Conservation (phyloP, 306 rosid genomes). For the Rubus parviflorus region DNA sequence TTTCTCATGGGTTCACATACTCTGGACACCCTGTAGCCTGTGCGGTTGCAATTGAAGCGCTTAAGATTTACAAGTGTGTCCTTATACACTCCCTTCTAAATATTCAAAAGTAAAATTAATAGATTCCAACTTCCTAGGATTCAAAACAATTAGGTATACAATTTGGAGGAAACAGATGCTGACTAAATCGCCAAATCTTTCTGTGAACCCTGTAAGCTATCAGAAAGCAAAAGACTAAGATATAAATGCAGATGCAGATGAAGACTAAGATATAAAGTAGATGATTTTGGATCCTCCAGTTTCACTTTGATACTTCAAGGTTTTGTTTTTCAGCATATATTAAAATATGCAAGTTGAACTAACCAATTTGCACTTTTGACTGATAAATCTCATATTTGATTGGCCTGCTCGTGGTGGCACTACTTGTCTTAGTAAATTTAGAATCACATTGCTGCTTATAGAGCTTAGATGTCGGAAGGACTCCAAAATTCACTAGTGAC, state of each 20-base stretch:
- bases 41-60: slow-evolving; percentile 91
- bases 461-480: background rate
- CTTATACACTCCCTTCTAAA: slow-evolving; percentile 20
- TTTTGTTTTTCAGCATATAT: background rate
- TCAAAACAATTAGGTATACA: slow-evolving; percentile 2
- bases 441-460: background rate
- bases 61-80: slow-evolving; percentile 84
- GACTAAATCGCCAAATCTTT: background rate
- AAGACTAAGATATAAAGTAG: background rate
- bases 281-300: background rate
- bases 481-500: background rate
- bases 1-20: slow-evolving; percentile 91
- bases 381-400: background rate
- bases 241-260: background rate
- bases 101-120: background rate
- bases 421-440: background rate
- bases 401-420: background rate
- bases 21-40: slow-evolving; percentile 90
- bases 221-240: background rate
- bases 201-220: background rate
- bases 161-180: background rate
- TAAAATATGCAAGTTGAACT: background rate
- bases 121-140: background rate
- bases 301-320: background rate
- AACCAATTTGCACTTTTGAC: background rate